phyloP scores from a whole-genome alignment of 2,329 filamentous ascomycete genomes.

The Cladosporium sp. region DNA sequence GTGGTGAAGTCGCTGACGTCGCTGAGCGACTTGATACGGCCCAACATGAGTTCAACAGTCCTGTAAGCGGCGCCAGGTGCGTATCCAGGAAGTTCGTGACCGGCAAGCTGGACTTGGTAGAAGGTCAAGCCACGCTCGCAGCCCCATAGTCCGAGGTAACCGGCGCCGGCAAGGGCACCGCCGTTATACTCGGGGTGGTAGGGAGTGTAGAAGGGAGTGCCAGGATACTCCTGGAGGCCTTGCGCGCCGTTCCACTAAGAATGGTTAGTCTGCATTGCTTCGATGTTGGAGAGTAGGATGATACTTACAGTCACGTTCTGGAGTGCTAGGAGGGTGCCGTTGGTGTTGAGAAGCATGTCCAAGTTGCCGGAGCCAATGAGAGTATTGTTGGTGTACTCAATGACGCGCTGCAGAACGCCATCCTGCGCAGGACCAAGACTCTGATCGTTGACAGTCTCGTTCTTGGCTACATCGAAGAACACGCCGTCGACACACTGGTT shows the following conservation, averaged over 20 bases:
- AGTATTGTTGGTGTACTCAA: slow-evolving; percentile 50
- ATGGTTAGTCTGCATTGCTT: slow-evolving; percentile 30
- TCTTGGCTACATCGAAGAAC: slow-evolving; percentile 21
- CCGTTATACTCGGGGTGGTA: slow-evolving; percentile 41
- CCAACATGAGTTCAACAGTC: slow-evolving; percentile 41
- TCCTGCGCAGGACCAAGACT: slow-evolving; percentile 35
- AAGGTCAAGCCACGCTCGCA: slow-evolving; percentile 45
- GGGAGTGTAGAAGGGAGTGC: slow-evolving; percentile 39
- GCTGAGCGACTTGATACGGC: slow-evolving; percentile 35
- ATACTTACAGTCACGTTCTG: slow-evolving; percentile 52
- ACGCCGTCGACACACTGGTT: slow-evolving; percentile 30
- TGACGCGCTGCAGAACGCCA: slow-evolving; percentile 44
- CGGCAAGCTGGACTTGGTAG: slow-evolving; percentile 39
- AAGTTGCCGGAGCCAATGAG: slow-evolving; percentile 48
- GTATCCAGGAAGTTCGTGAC: slow-evolving; percentile 43
- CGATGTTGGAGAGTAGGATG: not conserved
- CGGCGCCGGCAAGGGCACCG: slow-evolving; percentile 37
- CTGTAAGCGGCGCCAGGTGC: slow-evolving; percentile 41
- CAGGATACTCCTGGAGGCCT: slow-evolving; percentile 43
- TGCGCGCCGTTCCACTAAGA: slow-evolving; percentile 45
- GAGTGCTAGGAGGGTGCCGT: slow-evolving; percentile 49
- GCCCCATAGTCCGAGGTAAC: slow-evolving; percentile 39
- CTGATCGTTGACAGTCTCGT: slow-evolving; percentile 27
- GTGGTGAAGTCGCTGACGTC: slow-evolving; percentile 21
- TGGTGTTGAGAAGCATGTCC: slow-evolving; percentile 47